Conservation (phyloP, 768 basidiomycete species). For the Polyporus arcularius region DNA sequence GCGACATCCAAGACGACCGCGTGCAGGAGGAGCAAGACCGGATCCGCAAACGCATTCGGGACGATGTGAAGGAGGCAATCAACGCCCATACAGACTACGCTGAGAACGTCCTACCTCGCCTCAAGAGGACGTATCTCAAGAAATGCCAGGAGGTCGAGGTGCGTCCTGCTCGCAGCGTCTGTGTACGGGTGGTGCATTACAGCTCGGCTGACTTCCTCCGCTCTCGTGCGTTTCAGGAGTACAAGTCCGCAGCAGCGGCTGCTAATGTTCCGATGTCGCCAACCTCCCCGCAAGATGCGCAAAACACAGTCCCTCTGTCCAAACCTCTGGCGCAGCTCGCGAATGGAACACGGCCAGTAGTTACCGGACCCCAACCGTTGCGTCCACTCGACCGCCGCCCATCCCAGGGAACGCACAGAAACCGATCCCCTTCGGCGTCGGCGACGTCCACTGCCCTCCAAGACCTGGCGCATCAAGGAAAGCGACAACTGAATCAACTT, state of each 20-base stretch:
- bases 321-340: conserved; percentile 35
- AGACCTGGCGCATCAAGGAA: conserved; percentile 89
- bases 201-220: not conserved
- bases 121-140: conserved; percentile 78
- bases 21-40: conserved; percentile 85
- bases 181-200: not conserved
- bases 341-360: conserved; percentile 53
- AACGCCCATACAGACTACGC: conserved; percentile 78
- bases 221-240: conserved; percentile 49
- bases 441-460: conserved; percentile 81
- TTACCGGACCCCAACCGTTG: conserved; percentile 73
- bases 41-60: conserved; percentile 88
- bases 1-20: not conserved
- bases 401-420: conserved; percentile 60
- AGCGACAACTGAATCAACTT: conserved; percentile 83
- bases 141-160: conserved; percentile 91
- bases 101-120: conserved; percentile 74
- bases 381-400: conserved; percentile 75
- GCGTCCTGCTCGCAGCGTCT: conserved; percentile 14
- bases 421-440: conserved; percentile 70
- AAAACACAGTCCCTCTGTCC: conserved; percentile 36
- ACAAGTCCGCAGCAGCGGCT: conserved; percentile 57
- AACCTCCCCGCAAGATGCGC: conserved; percentile 27
- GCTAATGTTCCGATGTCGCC: conserved; percentile 29
- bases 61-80: conserved; percentile 83